phyloP scores from a whole-genome alignment of 164 flowering plant genomes.

The Malania oleifera region DNA sequence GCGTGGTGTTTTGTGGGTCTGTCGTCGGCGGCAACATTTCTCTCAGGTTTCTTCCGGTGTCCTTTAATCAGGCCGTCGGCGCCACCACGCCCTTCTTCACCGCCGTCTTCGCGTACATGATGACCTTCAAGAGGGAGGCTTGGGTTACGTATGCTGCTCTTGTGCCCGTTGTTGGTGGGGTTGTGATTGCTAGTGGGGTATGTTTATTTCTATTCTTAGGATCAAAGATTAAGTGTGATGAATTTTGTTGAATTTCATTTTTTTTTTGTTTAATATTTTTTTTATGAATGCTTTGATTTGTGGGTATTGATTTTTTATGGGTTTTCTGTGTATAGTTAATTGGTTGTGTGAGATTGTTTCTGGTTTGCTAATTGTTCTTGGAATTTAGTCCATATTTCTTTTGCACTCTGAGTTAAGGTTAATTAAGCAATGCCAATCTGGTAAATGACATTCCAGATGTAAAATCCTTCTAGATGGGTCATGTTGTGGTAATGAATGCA shows the following conservation, averaged over 20 bases:
- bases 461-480: neutral
- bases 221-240: neutral
- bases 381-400: neutral
- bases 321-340: slow-evolving; percentile 6
- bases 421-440: neutral
- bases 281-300: neutral
- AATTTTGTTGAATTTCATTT: neutral
- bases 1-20: slow-evolving; percentile 64
- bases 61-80: slow-evolving; percentile 81
- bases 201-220: slow-evolving; percentile 1
- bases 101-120: slow-evolving; percentile 60
- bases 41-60: slow-evolving; percentile 61
- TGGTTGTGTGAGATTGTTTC: neutral
- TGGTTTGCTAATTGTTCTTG: neutral
- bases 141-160: slow-evolving; percentile 76
- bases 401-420: neutral
- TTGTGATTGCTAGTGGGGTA: slow-evolving; percentile 82
- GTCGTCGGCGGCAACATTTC: slow-evolving; percentile 81
- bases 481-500: neutral
- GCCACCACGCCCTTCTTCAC: slow-evolving; percentile 85
- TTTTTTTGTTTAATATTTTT: neutral
- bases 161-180: slow-evolving; percentile 72
- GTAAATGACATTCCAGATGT: neutral
- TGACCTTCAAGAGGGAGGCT: slow-evolving; percentile 66
- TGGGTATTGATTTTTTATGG: slow-evolving; percentile 1